Base-by-base conservation (phyloP, 2,329 filamentous ascomycete genomes). In the Diplodia intermedia region DNA sequence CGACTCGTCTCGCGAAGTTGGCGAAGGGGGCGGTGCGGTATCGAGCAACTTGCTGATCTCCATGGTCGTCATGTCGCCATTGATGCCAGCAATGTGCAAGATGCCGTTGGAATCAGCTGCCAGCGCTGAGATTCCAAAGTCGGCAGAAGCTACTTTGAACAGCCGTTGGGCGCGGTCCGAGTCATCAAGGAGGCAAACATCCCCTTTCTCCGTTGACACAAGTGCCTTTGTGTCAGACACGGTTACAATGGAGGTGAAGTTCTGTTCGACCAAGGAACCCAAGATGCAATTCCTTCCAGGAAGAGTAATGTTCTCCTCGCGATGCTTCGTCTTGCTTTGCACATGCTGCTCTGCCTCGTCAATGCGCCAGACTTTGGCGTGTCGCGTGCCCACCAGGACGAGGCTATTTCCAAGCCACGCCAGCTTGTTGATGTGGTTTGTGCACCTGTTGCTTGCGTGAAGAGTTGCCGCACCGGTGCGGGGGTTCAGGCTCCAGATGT, bases 351-450 rank as follows among this genome's bases (percentile, higher is more conserved):
- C 82, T 68, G 74, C 81, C 31, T 94, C 92, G 43, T 95, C 91
- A 12, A 95, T 86, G 72, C 90, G 90, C 95, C 95, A 99, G 62
- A 96, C 87, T 79, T 97, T 98, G 78, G 97, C 88, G 80, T 97
- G 94, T 31, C 95, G 89, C 63, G 95, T 91, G 15, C 95, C 95
- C 29, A 95, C 88, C 26, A 94, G 97, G 69, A 99, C 84, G 65
- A 99, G 85, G 72, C 82, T 91, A 72, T 86, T 90, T 12, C 94
- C 94, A 79, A 97, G 88, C 94, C 95, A 99, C 50, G 91, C 86
- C 88, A 99, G 97, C 65, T 90, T 89, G 71, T 90, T 90, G 73
- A 98, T 87, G 70, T 89, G 89, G 20, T 92, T 93, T 7, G 94
- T 98, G 80, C 95, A 98, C 77, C 95, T 92, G 79, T 98, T 98